Conservation (phyloP, 2,329 filamentous ascomycete species). For the Pestalotiopsis sp. region DNA sequence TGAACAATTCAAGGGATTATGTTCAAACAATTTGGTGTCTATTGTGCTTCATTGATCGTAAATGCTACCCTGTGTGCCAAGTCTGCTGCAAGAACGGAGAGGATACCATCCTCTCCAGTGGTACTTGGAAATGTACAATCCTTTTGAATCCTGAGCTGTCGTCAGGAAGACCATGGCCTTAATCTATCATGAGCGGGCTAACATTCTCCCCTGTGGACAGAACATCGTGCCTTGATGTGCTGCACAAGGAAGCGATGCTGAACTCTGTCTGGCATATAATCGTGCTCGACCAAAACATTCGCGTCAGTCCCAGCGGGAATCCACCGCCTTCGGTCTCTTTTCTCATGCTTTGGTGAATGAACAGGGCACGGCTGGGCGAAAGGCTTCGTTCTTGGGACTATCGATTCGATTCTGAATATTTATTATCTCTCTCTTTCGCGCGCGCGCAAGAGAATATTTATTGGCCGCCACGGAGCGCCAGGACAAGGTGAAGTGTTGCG, state of each 20-base stretch:
- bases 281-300: too few relatives aligned
- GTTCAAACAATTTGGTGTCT: neutral
- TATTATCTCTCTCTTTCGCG: neutral
- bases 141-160: neutral
- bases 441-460: conserved; percentile 9
- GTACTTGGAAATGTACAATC: neutral
- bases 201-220: too few relatives aligned
- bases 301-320: too few relatives aligned
- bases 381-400: too few relatives aligned
- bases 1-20: neutral
- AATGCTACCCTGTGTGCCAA: neutral
- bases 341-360: too few relatives aligned
- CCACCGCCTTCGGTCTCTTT: too few relatives aligned
- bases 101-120: neutral
- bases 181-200: too few relatives aligned
- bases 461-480: conserved; percentile 83
- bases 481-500: conserved; percentile 91
- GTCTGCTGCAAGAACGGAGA: neutral
- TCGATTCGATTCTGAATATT: too few relatives aligned
- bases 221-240: too few relatives aligned
- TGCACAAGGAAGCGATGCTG: too few relatives aligned
- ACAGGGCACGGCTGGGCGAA: too few relatives aligned
- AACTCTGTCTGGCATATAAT: too few relatives aligned
- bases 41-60: neutral
- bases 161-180: neutral